These are phyloP conservation scores for Fraxinus velutina DNA, from an alignment of 305 asterid genomes.

Conservation along the genomic window DNA sequence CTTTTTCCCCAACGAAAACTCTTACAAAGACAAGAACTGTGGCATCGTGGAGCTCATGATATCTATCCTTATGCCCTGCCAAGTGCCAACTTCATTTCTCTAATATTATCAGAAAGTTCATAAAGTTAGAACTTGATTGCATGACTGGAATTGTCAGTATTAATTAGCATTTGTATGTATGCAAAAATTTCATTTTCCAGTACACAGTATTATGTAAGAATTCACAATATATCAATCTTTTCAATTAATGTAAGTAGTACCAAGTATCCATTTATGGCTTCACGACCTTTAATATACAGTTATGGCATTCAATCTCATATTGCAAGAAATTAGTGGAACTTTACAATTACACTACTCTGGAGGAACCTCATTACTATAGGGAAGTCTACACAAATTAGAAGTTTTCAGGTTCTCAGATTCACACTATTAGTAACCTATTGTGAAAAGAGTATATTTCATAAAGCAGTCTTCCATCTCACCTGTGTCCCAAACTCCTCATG, in stretches of 20 bases:
- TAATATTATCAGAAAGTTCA: not conserved
- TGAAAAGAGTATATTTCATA: not conserved
- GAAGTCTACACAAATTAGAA: not conserved
- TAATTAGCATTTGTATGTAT: not conserved
- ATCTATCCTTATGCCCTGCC: constrained; percentile 5
- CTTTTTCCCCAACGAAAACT: not conserved
- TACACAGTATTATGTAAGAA: not conserved
- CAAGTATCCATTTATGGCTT: constrained; percentile 14
- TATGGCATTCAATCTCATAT: not conserved
- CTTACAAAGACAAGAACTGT: constrained; percentile 1
- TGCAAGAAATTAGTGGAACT: not conserved
- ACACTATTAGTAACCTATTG: not conserved
- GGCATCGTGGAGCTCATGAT: not conserved
- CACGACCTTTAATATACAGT: not conserved
- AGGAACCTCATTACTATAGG: not conserved
- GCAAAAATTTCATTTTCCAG: not conserved
- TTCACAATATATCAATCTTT: not conserved
- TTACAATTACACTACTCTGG: not conserved
- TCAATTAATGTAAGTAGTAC: not conserved
- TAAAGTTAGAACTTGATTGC: constrained; percentile 10
- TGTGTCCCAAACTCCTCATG: constrained; percentile 4
- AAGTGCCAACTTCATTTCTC: constrained; percentile 6
- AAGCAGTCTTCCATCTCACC: constrained; percentile 3
- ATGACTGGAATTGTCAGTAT: not conserved
- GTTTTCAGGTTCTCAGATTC: not conserved